Conservation (phyloP, 1,139 yeast species). For the Scheffersomyces segobiensis region DNA sequence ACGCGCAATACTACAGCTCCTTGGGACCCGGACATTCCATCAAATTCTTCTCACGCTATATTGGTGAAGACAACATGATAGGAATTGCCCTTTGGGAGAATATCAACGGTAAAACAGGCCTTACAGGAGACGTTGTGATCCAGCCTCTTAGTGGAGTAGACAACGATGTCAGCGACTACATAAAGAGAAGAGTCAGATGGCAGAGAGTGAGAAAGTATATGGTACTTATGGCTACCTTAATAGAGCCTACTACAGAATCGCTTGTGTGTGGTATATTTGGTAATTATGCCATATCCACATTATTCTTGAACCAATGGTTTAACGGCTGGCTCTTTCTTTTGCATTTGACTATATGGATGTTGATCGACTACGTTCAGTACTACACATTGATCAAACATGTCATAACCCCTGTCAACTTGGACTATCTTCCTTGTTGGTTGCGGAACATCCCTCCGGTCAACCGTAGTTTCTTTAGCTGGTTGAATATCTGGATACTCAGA, state of each 20-base stretch:
- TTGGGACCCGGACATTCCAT: constrained; percentile 55
- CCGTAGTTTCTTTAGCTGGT: constrained; percentile 25
- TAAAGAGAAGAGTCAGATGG: constrained; percentile 78
- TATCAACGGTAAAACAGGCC: constrained; percentile 68
- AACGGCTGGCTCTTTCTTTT: constrained; percentile 38
- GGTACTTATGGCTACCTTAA: constrained; percentile 81
- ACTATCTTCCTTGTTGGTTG: constrained; percentile 8
- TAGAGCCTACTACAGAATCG: constrained; percentile 87
- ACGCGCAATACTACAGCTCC: constrained; percentile 29
- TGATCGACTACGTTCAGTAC: constrained; percentile 63
- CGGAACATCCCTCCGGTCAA: constrained; percentile 9
- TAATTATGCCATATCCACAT: constrained; percentile 53
- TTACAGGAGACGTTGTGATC: constrained; percentile 76
- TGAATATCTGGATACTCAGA: constrained; percentile 59
- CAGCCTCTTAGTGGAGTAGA: constrained; percentile 69
- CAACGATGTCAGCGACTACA: constrained; percentile 53
- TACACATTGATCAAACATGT: constrained; percentile 39
- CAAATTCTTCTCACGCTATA: constrained; percentile 72
- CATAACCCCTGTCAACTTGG: constrained; percentile 5
- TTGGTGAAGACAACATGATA: constrained; percentile 93
- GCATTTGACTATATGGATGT: constrained; percentile 66
- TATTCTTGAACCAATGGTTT: constrained; percentile 39
- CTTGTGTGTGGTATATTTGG: constrained; percentile 70
- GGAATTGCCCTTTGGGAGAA: constrained; percentile 81
- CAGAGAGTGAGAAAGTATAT: constrained; percentile 84